Evolutionary conservation across 257 asterid genomes (phyloP).

Genomic region (Nicotiana attenuata): DNA sequence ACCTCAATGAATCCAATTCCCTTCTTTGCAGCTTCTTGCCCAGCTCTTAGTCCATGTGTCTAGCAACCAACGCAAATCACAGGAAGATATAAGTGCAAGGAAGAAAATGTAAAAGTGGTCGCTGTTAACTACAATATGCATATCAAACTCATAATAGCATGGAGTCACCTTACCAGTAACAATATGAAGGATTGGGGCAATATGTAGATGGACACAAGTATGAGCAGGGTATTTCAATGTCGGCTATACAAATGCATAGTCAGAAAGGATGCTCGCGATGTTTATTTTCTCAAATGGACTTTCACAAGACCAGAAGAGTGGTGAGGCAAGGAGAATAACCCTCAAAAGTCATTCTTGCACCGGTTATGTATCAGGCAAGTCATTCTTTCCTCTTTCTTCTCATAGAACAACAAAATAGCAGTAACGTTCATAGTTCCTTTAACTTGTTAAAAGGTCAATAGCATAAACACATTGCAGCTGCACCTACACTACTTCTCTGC

Average conservation of each 20-base stretch:
- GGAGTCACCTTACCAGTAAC: neutral
- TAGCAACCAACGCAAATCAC: conserved; percentile 23
- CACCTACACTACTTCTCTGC: neutral
- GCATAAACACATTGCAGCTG: neutral
- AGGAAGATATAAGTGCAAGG: neutral
- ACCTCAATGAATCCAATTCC: conserved; percentile 88
- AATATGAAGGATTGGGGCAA: neutral
- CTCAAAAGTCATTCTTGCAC: neutral
- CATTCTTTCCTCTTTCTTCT: neutral
- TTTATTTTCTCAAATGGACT: neutral
- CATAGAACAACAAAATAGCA: neutral
- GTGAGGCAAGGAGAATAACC: neutral
- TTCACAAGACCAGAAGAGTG: neutral
- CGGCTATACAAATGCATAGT: neutral
- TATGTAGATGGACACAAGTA: neutral
- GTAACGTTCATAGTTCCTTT: neutral
- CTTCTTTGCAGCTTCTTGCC: conserved; percentile 63
- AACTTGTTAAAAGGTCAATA: neutral
- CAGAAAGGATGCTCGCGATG: neutral
- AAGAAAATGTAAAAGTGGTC: neutral
- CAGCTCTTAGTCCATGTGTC: conserved; percentile 94
- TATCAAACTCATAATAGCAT: neutral
- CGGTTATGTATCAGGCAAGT: neutral
- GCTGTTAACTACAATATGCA: neutral
- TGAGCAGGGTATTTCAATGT: neutral